Percentiles rank a stretch among this genome's conserved stretches.
phyloP scores from a whole-genome alignment of 257 asterid species.

The Paraleonurus japonicus region DNA sequence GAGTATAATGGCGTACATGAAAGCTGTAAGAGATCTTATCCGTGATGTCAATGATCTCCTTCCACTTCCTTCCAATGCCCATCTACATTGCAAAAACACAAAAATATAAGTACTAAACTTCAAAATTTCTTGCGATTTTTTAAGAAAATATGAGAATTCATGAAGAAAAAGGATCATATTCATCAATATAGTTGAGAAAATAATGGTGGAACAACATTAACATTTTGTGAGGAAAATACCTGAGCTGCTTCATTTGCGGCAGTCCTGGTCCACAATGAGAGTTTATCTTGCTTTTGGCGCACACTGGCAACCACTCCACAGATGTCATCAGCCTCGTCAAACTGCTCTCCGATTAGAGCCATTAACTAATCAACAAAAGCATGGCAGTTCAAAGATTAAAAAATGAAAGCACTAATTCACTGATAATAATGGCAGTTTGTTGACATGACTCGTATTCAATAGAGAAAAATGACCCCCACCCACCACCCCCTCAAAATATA shows the following conservation, averaged over 20 bases:
- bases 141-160: neutral
- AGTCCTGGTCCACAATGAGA: conserved; percentile 88
- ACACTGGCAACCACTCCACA: conserved; percentile 83
- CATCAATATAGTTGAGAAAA: neutral
- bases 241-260: conserved; percentile 93
- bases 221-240: conserved; percentile 36
- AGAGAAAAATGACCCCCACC: neutral
- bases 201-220: neutral
- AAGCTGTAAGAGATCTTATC: conserved; percentile 68
- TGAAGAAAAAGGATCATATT: neutral
- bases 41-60: conserved; percentile 61
- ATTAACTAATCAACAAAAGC: conserved; percentile 43
- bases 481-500: neutral
- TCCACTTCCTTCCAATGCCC: conserved; percentile 96
- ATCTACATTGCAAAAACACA: conserved; percentile 41
- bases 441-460: neutral
- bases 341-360: conserved; percentile 83
- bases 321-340: conserved; percentile 73
- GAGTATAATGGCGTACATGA: conserved; percentile 47
- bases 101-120: neutral
- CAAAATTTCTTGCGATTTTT: neutral
- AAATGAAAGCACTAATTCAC: neutral
- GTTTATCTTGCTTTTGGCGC: conserved; percentile 80
- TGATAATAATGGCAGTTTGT: neutral
- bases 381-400: conserved; percentile 6